Evolutionary conservation across 805 yeast species (phyloP), one percentile per base, ranked within the genome.

Genomic region (Lipomyces starkeyi): DNA sequence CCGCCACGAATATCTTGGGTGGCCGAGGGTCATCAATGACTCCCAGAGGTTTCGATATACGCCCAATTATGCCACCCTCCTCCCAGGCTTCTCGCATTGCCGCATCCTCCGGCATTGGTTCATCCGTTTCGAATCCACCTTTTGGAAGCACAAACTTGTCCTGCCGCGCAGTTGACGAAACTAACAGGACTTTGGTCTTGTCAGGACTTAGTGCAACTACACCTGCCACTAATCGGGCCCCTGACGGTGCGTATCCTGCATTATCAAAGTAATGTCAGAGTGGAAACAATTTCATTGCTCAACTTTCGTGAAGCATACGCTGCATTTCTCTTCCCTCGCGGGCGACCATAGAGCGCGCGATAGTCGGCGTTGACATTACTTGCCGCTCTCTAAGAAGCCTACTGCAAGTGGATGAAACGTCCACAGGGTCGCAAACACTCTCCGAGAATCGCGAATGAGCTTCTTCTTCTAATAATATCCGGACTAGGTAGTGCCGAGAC

Each of bases 1-100:
- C 56, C 11, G 27, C 25, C 56, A 14, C 56, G 84, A 83, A 43
- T 43, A 73, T 76, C 73, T 83, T 81, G 17, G 84, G 83, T 2
- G 86, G 84, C 66, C 88, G 77, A 77, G 77, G 75, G 71, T 93
- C 97, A 59, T 84, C 85, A 32, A 91, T 88, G 0, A 85, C 81
- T 0, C 94, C 96, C 55, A 94, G 79, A 67, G 83, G 82, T 54
- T 76, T 73, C 3, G 81, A 74, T 3, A 93, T 82, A 20, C 77
- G 80, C 7, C 98, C 97, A 47, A 84, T 85, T 29, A 91, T 91
- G 0, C 99, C 99, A 0, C 97, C 95, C 79, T 95, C 99, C 78
- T 95, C 99, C 99, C 99, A 95, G 0, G 97, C 91, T 76, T 95
- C 99, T 67, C 99, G 83, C 20, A 84, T 81, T 0, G 98, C 98